phyloP scores from a whole-genome alignment of 345 rosid genomes.

The Boechera divaricarpa region DNA sequence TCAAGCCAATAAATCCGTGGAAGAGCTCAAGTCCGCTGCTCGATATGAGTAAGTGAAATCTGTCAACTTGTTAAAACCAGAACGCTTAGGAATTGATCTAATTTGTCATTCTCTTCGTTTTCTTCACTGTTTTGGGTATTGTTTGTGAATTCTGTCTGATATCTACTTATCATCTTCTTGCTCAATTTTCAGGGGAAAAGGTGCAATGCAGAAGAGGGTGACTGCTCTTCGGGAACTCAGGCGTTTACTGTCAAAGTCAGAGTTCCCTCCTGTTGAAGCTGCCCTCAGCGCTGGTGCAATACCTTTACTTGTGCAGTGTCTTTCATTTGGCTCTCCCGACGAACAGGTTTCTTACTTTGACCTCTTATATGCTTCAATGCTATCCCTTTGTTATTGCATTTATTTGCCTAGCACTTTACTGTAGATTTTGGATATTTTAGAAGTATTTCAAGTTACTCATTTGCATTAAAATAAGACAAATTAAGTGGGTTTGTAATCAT shows the following conservation, averaged over 20 bases:
- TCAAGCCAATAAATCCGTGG: conserved; percentile 68
- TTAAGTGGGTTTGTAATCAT: neutral
- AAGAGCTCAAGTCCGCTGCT: conserved; percentile 73
- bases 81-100: neutral
- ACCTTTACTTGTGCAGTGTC: conserved; percentile 84
- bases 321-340: conserved; percentile 88
- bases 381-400: neutral
- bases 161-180: conserved; percentile 20
- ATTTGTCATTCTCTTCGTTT: neutral
- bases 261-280: conserved; percentile 84
- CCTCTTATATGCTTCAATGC: conserved; percentile 16
- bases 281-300: conserved; percentile 84
- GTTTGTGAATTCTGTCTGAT: neutral
- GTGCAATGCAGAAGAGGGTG: conserved; percentile 83
- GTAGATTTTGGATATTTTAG: neutral
- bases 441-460: neutral
- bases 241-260: conserved; percentile 80
- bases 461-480: conserved; percentile 1
- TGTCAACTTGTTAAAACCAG: neutral
- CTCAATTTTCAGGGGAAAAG: conserved; percentile 70
- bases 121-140: conserved; percentile 5
- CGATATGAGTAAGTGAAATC: conserved; percentile 65
- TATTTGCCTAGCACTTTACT: neutral
- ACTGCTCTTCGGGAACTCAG: conserved; percentile 83
- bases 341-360: conserved; percentile 69